Conservation (phyloP, 2,329 filamentous ascomycete genomes). For the Thielaviopsis euricoi region DNA sequence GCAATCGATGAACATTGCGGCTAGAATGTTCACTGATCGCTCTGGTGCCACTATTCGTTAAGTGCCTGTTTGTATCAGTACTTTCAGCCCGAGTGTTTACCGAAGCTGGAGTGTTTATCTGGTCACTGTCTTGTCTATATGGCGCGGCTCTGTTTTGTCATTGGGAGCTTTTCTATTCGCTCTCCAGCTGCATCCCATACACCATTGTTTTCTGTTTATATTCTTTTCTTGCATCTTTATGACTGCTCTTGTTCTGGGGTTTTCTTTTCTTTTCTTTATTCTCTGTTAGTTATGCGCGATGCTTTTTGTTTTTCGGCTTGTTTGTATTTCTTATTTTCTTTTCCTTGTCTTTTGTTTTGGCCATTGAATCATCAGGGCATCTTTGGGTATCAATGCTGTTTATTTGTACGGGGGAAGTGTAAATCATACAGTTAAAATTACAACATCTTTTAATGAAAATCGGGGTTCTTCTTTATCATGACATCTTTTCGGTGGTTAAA, state of each 20-base stretch:
- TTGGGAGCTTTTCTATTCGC: neutral
- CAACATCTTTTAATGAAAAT: neutral
- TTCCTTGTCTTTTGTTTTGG: neutral
- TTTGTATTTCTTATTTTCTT: neutral
- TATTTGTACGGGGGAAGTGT: neutral
- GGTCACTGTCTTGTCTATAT: neutral
- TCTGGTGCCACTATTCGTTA: conserved; percentile 58
- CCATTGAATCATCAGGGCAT: neutral
- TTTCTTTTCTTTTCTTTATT: neutral
- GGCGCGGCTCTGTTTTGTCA: neutral
- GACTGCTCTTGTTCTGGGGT: neutral
- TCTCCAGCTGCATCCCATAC: neutral
- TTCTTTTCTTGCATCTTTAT: neutral
- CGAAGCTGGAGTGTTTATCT: neutral
- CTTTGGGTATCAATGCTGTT: neutral
- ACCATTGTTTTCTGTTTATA: neutral
- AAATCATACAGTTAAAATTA: neutral
- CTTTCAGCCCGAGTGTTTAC: neutral
- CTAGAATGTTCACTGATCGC: conserved; percentile 86
- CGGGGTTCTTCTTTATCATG: neutral
- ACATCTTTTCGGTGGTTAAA: neutral
- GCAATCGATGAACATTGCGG: conserved; percentile 94
- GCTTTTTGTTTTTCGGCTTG: neutral
- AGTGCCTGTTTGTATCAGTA: conserved; percentile 11
- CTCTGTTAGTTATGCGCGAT: neutral